Evolutionary conservation across 805 yeast genomes (phyloP).

Genomic region (Kluyveromyces wickerhamii): DNA sequence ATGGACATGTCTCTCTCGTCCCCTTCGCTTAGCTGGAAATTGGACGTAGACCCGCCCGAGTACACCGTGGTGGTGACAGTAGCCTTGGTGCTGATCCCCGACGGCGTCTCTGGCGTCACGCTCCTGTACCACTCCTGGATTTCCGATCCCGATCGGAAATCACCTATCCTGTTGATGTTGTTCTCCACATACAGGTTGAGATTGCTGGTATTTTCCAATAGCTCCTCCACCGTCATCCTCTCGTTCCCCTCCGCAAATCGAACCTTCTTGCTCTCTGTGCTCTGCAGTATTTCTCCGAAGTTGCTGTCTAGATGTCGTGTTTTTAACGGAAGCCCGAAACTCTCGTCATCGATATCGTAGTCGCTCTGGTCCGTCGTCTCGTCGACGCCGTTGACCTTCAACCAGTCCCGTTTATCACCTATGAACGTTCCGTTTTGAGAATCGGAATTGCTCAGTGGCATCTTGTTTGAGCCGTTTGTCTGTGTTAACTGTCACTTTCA

Average conservation of each 20-base stretch:
- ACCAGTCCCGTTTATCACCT: constrained; percentile 2
- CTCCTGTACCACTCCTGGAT: constrained; percentile 8
- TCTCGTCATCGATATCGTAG: constrained; percentile 15
- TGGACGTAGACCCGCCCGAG: constrained; percentile 20
- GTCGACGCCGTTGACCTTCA: constrained; percentile 1
- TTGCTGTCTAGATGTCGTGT: constrained; percentile 10
- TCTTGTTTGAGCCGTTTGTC: not conserved
- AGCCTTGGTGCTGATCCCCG: constrained; percentile 7
- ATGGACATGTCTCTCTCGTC: constrained; percentile 9
- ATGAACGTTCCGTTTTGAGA: constrained; percentile 1
- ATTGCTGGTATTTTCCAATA: constrained; percentile 23
- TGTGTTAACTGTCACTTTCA: too few relatives aligned
- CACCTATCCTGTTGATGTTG: constrained; percentile 20
- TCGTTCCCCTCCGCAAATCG: constrained; percentile 13
- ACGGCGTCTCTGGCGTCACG: constrained; percentile 5
- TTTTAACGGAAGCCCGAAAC: constrained; percentile 23
- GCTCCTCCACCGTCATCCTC: constrained; percentile 18
- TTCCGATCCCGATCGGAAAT: constrained; percentile 13
- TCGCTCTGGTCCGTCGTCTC: constrained; percentile 4
- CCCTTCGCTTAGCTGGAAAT: constrained; percentile 24
- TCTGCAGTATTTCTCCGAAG: constrained; percentile 2
- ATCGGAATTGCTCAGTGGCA: not conserved
- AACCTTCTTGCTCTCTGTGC: constrained; percentile 11
- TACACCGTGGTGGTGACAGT: constrained; percentile 9
- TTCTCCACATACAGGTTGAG: constrained; percentile 21